phyloP scores from a whole-genome alignment of 352 stramenopile species.

The Pythium guiyangense region DNA sequence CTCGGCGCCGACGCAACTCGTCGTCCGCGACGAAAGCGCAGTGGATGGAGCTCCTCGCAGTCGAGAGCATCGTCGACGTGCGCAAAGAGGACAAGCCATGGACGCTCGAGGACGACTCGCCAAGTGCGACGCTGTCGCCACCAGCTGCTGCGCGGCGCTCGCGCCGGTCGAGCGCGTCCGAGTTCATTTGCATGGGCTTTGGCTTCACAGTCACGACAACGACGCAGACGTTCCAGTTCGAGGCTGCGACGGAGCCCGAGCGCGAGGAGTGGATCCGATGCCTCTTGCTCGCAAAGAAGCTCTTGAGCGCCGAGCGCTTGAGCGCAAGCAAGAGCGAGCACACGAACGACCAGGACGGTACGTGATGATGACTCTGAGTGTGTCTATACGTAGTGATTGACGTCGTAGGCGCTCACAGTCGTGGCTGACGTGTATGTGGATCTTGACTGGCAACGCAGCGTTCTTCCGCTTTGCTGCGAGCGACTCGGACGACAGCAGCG shows the following conservation, averaged over 20 bases:
- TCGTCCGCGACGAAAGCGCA: conserved; percentile 30
- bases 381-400: not conserved
- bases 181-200: conserved; percentile 22
- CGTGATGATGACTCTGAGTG: not conserved
- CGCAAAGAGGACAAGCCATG: conserved; percentile 24
- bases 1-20: conserved; percentile 37
- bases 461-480: conserved; percentile 53
- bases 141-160: conserved; percentile 13
- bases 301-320: conserved; percentile 13
- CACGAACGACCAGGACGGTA: conserved; percentile 15
- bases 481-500: conserved; percentile 41
- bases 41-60: conserved; percentile 44
- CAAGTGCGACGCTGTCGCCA: conserved; percentile 4
- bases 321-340: conserved; percentile 1
- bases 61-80: conserved; percentile 25
- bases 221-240: conserved; percentile 34
- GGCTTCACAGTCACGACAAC: conserved; percentile 32
- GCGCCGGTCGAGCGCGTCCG: conserved; percentile 12
- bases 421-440: not conserved
- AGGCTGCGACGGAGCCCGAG: conserved; percentile 21
- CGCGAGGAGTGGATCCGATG: conserved; percentile 47
- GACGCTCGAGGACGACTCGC: conserved; percentile 14
- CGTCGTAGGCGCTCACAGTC: not conserved
- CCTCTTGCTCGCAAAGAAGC: conserved; percentile 32
- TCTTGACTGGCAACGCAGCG: conserved; percentile 16